Evolutionary conservation across 192 early-diverging fungal species (phyloP), one percentile per base, ranked within the genome.

Genomic region (Allomyces macrogynus): DNA sequence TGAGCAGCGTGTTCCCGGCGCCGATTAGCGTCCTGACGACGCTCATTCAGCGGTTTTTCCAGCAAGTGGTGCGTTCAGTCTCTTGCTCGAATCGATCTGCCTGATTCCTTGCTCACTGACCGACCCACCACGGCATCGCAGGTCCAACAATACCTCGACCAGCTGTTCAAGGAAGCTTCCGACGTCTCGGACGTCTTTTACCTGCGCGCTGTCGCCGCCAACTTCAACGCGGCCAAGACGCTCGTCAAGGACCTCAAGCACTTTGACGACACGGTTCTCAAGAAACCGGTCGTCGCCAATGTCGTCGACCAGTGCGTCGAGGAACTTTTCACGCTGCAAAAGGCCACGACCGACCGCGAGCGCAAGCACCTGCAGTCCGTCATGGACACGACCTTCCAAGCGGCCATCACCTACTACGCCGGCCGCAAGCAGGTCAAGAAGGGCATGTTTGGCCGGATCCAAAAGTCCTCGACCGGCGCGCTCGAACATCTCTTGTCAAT

Each of bases 1-100:
- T 97, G 43, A 88, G 85, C n/a, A 82, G 83, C 67, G 91, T 99
- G 1, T 99, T 99, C 66, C 92, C 94, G 23, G 89, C 95, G 64
- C 84, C 92, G 0, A 79, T 84, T 12, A 77, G 84, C 7, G 90
- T 97, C 9, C 89, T 96, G 80, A 89, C 95, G 79, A 86, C 87
- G 62, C 89, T 99, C 64, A 78, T 95, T 26, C 89, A 92, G 67
- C 84, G 95, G 64, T 84, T 97, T 7, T 99, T 97, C 80, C 93
- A 88, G 63, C 93, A 99, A 79, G 90, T 90, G 60, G 89, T 90
- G 80, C 61, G 73, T 68, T 25, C 3, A 16, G 57, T 24, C 14
- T 67, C 66, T 22, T 20, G 23, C 18, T n/a, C 12, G 44, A 11
- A 14, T 26, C 54, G 24, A 24, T 24, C n/a, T 12, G 42, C 16